Conservation (phyloP, 371 early-diverging fungal species). For the Dichotomocladium elegans region DNA sequence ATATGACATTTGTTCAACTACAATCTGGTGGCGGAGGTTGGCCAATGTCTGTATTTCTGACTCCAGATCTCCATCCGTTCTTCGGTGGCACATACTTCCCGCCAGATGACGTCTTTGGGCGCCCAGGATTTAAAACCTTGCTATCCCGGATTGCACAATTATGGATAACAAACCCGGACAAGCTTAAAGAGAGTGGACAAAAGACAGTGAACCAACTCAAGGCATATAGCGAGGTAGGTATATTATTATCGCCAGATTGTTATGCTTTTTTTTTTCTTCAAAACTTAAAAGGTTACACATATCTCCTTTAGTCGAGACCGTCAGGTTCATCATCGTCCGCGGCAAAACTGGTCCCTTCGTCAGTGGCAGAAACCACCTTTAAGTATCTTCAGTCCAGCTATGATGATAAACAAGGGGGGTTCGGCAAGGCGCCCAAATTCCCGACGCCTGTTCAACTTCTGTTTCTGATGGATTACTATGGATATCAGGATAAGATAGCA, state of each 20-base stretch:
- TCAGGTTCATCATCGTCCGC: background rate
- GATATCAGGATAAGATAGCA: conserved; percentile 19
- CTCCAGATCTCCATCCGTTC: conserved; percentile 63
- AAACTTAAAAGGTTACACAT: background rate
- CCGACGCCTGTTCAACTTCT: conserved; percentile 58
- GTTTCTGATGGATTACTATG: conserved; percentile 53
- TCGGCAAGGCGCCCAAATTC: conserved; percentile 63
- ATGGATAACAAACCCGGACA: conserved; percentile 38
- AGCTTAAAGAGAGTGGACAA: conserved; percentile 35
- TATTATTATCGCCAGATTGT: background rate
- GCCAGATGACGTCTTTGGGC: conserved; percentile 48
- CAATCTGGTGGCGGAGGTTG: conserved; percentile 63
- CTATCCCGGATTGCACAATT: conserved; percentile 38
- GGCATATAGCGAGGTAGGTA: conserved; percentile 24
- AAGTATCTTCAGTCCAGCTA: conserved; percentile 35
- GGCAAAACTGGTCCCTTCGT: conserved; percentile 6
- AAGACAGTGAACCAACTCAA: conserved; percentile 42
- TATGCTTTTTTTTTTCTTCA: background rate
- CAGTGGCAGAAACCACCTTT: conserved; percentile 27
- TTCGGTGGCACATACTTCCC: conserved; percentile 71
- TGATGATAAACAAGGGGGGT: conserved; percentile 57
- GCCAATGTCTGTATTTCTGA: conserved; percentile 61
- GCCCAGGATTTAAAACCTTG: conserved; percentile 51
- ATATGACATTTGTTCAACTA: conserved; percentile 54
- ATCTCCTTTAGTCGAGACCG: conserved; percentile 23